These are phyloP conservation scores for Leishmania mexicana DNA, from an alignment of 208 protist species.

Conservation along the genomic window DNA sequence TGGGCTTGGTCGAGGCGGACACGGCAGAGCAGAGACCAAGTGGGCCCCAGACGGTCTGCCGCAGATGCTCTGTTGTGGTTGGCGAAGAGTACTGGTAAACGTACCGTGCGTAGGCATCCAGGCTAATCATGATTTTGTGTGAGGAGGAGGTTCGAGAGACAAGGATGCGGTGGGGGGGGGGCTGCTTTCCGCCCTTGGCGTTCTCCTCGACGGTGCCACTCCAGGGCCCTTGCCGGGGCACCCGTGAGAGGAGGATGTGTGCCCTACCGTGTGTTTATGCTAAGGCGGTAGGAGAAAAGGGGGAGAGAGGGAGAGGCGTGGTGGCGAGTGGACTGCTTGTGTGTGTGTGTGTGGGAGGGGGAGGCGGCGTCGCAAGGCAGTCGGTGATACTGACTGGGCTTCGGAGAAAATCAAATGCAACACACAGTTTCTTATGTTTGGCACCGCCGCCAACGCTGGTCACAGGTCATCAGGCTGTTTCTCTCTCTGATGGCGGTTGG, in stretches of 20 bases:
- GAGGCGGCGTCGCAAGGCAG: neutral
- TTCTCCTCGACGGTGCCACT: neutral
- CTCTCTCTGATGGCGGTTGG: neutral
- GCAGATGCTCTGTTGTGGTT: slow-evolving; percentile 29
- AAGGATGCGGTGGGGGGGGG: neutral
- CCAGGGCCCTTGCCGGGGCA: neutral
- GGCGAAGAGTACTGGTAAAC: slow-evolving; percentile 34
- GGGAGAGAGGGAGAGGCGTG: neutral
- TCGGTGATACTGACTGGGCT: neutral
- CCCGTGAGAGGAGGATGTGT: neutral
- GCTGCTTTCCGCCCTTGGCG: neutral
- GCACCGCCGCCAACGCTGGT: neutral
- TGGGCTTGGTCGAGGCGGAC: neutral
- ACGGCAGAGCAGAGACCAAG: slow-evolving; percentile 15
- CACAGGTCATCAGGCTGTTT: neutral
- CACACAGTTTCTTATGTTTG: neutral
- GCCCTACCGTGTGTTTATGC: neutral
- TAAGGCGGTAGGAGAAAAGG: neutral
- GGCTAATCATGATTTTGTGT: slow-evolving; percentile 34
- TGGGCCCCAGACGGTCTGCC: slow-evolving; percentile 33
- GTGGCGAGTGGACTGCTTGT: neutral
- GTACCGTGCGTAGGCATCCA: slow-evolving; percentile 27
- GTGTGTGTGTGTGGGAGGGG: neutral
- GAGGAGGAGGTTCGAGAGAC: neutral
- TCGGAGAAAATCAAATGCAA: neutral